Percentiles rank a stretch among this genome's conserved stretches.
These are phyloP conservation scores for Pelargonium citronellum DNA, from an alignment of 441 rosid genomes.

Conservation along the genomic window DNA sequence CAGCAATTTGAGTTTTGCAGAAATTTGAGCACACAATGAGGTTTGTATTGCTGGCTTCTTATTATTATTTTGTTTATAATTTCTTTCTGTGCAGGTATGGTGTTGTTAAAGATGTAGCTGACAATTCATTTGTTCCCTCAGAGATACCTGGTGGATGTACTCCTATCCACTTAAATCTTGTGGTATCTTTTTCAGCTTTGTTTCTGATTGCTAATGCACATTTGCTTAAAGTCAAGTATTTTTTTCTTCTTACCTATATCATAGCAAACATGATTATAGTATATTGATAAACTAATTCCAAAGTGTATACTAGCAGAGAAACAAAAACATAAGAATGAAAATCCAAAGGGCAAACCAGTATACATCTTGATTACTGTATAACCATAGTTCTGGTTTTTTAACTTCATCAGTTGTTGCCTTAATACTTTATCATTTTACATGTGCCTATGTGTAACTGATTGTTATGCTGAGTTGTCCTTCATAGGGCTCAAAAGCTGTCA, in stretches of 20 bases:
- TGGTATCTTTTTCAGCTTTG: constrained; percentile 42
- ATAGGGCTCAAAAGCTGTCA: too few relatives aligned
- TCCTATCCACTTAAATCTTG: constrained; percentile 80
- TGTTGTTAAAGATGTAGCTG: constrained; percentile 44
- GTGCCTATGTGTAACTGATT: too few relatives aligned
- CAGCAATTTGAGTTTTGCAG: not conserved
- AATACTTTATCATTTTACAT: too few relatives aligned
- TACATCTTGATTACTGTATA: too few relatives aligned
- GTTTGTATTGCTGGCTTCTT: constrained; percentile 12
- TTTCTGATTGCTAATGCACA: not conserved
- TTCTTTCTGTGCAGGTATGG: constrained; percentile 49
- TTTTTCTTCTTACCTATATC: not conserved
- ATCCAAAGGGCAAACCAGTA: too few relatives aligned
- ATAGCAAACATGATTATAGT: not conserved
- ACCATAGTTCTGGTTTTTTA: too few relatives aligned
- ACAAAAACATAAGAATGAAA: too few relatives aligned
- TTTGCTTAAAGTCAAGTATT: not conserved
- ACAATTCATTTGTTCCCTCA: constrained; percentile 33
- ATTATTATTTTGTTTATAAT: not conserved
- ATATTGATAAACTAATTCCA: not conserved
- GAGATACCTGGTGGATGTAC: constrained; percentile 52
- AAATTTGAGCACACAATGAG: not conserved
- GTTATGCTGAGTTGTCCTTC: too few relatives aligned
- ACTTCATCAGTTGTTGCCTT: too few relatives aligned
- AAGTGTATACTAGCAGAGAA: not conserved